Conservation (phyloP, 1,139 yeast genomes). For the Kodamaea sp. region DNA sequence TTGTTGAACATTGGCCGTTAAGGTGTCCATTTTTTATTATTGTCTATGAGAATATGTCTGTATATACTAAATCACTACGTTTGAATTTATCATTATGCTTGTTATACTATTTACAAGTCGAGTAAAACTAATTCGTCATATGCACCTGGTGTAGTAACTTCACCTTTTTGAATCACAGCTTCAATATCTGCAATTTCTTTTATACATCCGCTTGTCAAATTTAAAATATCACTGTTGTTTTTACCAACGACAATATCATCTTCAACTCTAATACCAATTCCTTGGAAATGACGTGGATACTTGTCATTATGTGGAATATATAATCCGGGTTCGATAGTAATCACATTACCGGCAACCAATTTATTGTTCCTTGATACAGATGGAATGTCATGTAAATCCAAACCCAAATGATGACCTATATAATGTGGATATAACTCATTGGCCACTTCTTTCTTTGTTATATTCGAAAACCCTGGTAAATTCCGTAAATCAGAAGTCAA, state of each 20-base stretch:
- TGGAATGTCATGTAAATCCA: slow-evolving; percentile 88
- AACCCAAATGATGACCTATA: slow-evolving; percentile 91
- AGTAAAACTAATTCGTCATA: slow-evolving; percentile 47
- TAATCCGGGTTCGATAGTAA: slow-evolving; percentile 93
- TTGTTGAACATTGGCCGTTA: slow-evolving; percentile 41
- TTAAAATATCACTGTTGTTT: slow-evolving; percentile 45
- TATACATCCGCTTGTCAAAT: slow-evolving; percentile 73
- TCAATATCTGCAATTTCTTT: slow-evolving; percentile 85
- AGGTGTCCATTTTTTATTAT: not conserved
- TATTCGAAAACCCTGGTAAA: slow-evolving; percentile 57
- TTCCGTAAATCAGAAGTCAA: slow-evolving; percentile 65
- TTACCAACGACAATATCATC: slow-evolving; percentile 83
- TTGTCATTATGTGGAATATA: slow-evolving; percentile 68
- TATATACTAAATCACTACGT: slow-evolving; percentile 2
- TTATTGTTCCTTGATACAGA: slow-evolving; percentile 49
- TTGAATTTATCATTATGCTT: not conserved
- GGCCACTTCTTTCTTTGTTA: slow-evolving; percentile 50
- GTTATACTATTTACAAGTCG: slow-evolving; percentile 25
- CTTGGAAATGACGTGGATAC: slow-evolving; percentile 80
- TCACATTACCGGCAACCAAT: slow-evolving; percentile 62
- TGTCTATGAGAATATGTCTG: slow-evolving; percentile 6
- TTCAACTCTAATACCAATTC: slow-evolving; percentile 92
- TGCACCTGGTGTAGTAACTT: slow-evolving; percentile 45
- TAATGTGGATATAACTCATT: slow-evolving; percentile 81
- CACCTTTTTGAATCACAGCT: slow-evolving; percentile 51